Evolutionary conservation across 2,329 filamentous ascomycete species (phyloP).

Genomic region (Penicillium sp.): DNA sequence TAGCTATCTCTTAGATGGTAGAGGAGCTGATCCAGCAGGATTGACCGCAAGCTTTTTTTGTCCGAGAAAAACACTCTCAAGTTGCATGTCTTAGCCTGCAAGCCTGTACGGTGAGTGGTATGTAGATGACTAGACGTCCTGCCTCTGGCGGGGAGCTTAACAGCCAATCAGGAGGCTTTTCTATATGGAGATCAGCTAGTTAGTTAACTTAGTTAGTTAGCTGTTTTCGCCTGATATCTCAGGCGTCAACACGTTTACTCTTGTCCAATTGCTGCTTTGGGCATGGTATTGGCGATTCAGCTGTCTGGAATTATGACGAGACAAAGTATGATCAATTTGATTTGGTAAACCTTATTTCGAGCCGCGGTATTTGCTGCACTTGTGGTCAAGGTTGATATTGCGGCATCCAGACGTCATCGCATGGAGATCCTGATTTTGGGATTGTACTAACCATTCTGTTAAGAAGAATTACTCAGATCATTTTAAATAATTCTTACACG

Average conservation of each 20-base stretch:
- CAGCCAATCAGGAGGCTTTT: background rate
- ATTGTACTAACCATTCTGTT: background rate
- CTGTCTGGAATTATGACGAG: background rate
- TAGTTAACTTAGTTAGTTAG: no score
- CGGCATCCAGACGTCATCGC: slow-evolving; percentile 36
- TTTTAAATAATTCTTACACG: no score
- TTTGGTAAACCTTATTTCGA: background rate
- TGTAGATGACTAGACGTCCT: background rate
- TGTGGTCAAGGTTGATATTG: slow-evolving; percentile 18
- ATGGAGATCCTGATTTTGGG: slow-evolving; percentile 1
- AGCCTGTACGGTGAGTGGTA: background rate
- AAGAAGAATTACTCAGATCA: background rate
- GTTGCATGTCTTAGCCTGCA: background rate
- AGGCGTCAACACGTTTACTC: background rate
- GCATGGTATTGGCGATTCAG: background rate
- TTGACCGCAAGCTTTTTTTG: background rate
- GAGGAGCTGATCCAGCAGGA: no score
- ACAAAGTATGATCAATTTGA: background rate
- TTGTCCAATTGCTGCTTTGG: background rate
- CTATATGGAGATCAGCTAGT: background rate
- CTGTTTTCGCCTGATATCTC: background rate
- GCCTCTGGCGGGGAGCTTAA: background rate
- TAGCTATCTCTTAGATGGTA: background rate
- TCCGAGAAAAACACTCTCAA: background rate
- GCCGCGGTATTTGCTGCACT: background rate